Evolutionary conservation across 192 early-diverging fungal genomes (phyloP), one percentile per base, ranked within the genome.

Genomic region (Physocladia obscura): DNA sequence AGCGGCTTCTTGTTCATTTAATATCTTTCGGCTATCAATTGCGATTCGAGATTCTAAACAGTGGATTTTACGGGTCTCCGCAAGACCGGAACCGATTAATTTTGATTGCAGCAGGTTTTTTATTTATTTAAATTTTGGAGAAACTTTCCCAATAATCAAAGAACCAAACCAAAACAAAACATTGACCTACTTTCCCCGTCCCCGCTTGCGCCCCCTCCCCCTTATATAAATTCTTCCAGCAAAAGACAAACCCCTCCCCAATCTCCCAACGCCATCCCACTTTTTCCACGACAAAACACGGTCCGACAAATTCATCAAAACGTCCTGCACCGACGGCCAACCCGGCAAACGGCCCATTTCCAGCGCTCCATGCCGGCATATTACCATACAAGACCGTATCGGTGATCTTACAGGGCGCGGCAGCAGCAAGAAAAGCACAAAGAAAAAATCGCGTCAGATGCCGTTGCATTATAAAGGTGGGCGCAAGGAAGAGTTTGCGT

Each of bases 11-110:
- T 39, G 61, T 19, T 8, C 26, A 35, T 13, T 19, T 65, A 29
- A 15, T 65, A 0, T 65, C 62, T 15, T 49, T 65, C n/a, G 62
- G 62, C n/a, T 27, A 32, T 21, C 62, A 65, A 52, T 27, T 65
- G 2, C 44, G 62, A 8, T 49, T 36, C 30, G 15, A 49, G 32
- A 49, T 65, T 29, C 2, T 65, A 5, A 65, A 65, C 31, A 48
- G 39, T 35, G 62, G 49, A 6, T 11, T 32, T 36, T 19, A 31
- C 34, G 62, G 62, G n/a, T 65, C 62, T 19, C 48, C 62, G 2
- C 62, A 65, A 32, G 4, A n/a, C 26, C 21, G 62, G 31, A 65
- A 65, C 31, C 62, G 62, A n/a, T 5, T 51, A 3, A 65, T 65
- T 17, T 13, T 51, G 8, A 65, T 65, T 24, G 49, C 34, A 8